Conservation (phyloP, 2,329 filamentous ascomycete species). For the Tetracladium maxilliforme region DNA sequence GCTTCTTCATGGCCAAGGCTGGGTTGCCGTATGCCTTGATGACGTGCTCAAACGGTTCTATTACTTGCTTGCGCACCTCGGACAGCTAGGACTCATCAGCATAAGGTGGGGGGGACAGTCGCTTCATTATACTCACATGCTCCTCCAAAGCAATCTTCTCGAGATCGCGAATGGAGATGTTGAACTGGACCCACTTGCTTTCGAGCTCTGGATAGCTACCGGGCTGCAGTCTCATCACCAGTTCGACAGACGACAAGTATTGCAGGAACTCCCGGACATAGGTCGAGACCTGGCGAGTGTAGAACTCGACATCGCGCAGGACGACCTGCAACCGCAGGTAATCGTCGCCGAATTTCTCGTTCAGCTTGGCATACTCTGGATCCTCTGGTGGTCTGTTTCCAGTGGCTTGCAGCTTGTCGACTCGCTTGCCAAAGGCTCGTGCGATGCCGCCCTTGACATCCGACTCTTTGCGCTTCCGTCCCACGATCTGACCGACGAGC, state of each 20-base stretch:
- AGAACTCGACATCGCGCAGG: slow-evolving; percentile 84
- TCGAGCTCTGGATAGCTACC: slow-evolving; percentile 73
- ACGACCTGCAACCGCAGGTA: slow-evolving; percentile 88
- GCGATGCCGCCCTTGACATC: slow-evolving; percentile 74
- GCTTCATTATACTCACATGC: slow-evolving; percentile 44
- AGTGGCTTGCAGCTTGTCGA: slow-evolving; percentile 66
- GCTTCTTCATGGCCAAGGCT: slow-evolving; percentile 82
- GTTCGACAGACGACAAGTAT: slow-evolving; percentile 69
- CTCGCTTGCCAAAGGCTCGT: slow-evolving; percentile 78
- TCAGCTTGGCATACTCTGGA: slow-evolving; percentile 61
- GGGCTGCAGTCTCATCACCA: slow-evolving; percentile 58
- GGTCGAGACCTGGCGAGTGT: slow-evolving; percentile 66
- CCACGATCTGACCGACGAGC: slow-evolving; percentile 77
- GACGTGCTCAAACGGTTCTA: slow-evolving; percentile 67
- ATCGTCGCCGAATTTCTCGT: slow-evolving; percentile 82
- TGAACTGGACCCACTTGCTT: slow-evolving; percentile 88
- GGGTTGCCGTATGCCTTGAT: slow-evolving; percentile 74
- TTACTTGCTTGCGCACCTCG: slow-evolving; percentile 66
- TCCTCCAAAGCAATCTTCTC: slow-evolving; percentile 71
- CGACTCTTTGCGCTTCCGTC: slow-evolving; percentile 74
- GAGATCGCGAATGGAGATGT: slow-evolving; percentile 74
- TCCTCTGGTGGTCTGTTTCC: slow-evolving; percentile 55
- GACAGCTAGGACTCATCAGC: slow-evolving; percentile 23
- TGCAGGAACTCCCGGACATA: slow-evolving; percentile 72
- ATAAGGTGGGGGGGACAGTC: slow-evolving; percentile 4